Evolutionary conservation across 306 rosid genomes (phyloP).

Genomic region (Carpinus viminea): DNA sequence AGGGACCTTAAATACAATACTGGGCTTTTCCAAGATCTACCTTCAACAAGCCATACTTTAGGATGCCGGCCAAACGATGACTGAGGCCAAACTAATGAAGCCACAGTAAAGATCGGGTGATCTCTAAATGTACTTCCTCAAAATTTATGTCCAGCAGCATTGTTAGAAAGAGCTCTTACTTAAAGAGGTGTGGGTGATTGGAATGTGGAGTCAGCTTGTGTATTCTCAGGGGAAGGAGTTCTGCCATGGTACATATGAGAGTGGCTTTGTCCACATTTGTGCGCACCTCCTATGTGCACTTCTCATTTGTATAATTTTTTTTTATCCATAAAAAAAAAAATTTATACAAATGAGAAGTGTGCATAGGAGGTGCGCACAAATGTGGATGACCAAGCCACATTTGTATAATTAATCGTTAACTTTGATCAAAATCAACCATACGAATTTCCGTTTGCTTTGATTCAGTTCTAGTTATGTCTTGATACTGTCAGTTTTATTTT

Average conservation of each 20-base stretch:
- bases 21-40: background rate
- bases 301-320: background rate
- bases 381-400: too few species aligned
- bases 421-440: background rate
- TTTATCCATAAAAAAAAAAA: too few species aligned
- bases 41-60: background rate
- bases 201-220: background rate
- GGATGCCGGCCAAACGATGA: background rate
- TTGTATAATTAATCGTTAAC: background rate
- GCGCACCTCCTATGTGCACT: background rate
- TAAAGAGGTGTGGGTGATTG: background rate
- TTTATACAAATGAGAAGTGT: too few species aligned
- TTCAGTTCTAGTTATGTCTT: background rate
- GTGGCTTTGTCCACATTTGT: background rate
- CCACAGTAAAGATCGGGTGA: background rate
- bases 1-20: background rate
- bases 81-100: background rate
- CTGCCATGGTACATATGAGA: background rate
- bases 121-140: background rate
- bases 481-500: background rate
- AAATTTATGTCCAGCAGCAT: background rate
- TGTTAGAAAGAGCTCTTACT: background rate
- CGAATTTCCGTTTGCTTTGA: background rate
- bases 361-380: too few species aligned
- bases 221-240: slow-evolving; percentile 8